phyloP scores from a whole-genome alignment of 1,139 yeast genomes.

The Blastobotrys illinoisensis region DNA sequence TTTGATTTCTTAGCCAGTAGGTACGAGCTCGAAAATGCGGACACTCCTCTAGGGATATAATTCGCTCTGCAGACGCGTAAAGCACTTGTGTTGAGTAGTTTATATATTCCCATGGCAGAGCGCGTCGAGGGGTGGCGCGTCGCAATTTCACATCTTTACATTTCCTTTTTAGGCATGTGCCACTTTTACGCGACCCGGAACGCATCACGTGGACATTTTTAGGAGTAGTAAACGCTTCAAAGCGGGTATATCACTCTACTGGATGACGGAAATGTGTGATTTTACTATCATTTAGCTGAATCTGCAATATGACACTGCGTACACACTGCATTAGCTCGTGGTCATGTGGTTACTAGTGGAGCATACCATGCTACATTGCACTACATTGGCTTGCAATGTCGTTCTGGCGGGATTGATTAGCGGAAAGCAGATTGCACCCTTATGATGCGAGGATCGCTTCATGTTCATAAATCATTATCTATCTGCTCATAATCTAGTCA shows the following conservation, averaged over 20 bases:
- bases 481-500: slow-evolving; percentile 1
- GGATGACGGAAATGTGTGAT: too few species aligned
- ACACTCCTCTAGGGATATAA: not conserved
- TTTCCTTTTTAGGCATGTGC: not conserved
- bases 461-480: not conserved
- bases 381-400: too few species aligned
- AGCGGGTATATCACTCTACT: too few species aligned
- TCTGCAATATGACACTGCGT: too few species aligned
- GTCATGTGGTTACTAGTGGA: too few species aligned
- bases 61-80: not conserved
- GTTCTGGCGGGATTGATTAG: too few species aligned
- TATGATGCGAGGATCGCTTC: too few species aligned
- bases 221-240: not conserved
- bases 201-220: not conserved
- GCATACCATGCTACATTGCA: too few species aligned
- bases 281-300: too few species aligned
- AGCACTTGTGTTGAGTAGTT: not conserved
- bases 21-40: not conserved
- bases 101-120: not conserved
- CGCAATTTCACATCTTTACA: not conserved
- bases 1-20: not conserved
- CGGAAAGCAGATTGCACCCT: too few species aligned
- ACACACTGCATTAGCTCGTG: too few species aligned
- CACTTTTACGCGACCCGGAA: not conserved
- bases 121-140: not conserved